These are phyloP conservation scores for Acacia crassicarpa DNA, from an alignment of 306 rosid species.

Conservation along the genomic window DNA sequence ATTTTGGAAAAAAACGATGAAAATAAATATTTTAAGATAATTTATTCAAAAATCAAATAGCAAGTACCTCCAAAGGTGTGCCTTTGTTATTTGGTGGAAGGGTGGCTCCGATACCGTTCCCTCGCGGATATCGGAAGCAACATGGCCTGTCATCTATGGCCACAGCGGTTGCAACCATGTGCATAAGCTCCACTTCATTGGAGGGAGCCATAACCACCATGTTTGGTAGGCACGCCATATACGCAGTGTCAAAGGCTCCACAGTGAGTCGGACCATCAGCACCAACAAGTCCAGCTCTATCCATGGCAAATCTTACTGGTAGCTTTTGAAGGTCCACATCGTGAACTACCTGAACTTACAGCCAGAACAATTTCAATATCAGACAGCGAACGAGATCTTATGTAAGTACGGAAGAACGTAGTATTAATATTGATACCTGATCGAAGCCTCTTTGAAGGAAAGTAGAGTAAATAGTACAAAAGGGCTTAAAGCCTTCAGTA, in stretches of 20 bases:
- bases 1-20: too few species aligned
- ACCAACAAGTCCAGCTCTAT: background rate
- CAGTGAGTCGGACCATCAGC: slow-evolving; percentile 5
- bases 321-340: slow-evolving; percentile 76
- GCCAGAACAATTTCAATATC: background rate
- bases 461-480: background rate
- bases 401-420: too few species aligned
- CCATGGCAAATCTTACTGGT: slow-evolving; percentile 46
- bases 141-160: background rate
- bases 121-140: background rate
- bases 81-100: background rate
- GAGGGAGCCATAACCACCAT: background rate
- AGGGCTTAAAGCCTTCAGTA: slow-evolving; percentile 2
- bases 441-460: slow-evolving; percentile 30
- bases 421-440: slow-evolving; percentile 35
- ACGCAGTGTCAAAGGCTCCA: background rate
- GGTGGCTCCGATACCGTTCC: background rate
- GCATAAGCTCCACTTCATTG: background rate
- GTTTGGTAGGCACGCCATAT: background rate
- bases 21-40: too few species aligned
- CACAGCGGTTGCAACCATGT: background rate
- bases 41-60: too few species aligned
- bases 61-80: slow-evolving; percentile 26
- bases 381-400: too few species aligned
- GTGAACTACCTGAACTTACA: slow-evolving; percentile 52